Evolutionary conservation across 106 monocot genomes (phyloP).

Genomic region (Dioscorea alata): DNA sequence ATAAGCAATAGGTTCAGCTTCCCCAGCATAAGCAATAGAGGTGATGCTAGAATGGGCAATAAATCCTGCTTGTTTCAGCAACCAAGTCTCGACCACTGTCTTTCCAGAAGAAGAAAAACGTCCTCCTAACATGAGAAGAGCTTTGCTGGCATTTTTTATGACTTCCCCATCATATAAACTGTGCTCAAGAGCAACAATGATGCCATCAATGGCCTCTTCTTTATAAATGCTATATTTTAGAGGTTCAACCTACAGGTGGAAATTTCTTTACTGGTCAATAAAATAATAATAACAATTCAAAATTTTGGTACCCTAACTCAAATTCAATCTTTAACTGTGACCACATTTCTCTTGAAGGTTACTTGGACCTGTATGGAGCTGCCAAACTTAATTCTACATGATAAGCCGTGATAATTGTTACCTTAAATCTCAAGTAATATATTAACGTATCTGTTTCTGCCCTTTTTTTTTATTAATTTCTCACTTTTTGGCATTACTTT

Average conservation of each 20-base stretch:
- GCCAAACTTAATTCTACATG: too few species aligned
- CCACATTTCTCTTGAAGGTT: too few species aligned
- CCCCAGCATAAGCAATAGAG: conserved; percentile 1
- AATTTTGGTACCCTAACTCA: too few species aligned
- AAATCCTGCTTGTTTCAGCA: conserved; percentile 45
- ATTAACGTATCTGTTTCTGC: too few species aligned
- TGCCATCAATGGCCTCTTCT: conserved; percentile 44
- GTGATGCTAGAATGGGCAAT: not conserved
- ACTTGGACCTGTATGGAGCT: too few species aligned
- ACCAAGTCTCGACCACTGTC: conserved; percentile 15
- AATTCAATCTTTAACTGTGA: too few species aligned
- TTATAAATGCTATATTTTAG: conserved; percentile 22
- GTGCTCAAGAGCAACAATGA: conserved; percentile 21
- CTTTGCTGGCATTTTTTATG: conserved; percentile 26
- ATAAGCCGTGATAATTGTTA: too few species aligned
- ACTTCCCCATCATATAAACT: conserved; percentile 24
- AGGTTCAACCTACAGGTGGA: conserved; percentile 23
- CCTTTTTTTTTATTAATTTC: too few species aligned
- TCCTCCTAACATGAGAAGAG: conserved; percentile 38
- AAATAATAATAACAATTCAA: too few species aligned
- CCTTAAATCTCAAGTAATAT: too few species aligned
- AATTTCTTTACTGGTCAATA: too few species aligned
- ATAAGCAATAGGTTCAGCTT: not conserved
- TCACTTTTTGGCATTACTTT: too few species aligned
- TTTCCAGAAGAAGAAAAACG: conserved; percentile 42